Conservation (phyloP, 768 basidiomycete species). For the Floccularia luteovirens region DNA sequence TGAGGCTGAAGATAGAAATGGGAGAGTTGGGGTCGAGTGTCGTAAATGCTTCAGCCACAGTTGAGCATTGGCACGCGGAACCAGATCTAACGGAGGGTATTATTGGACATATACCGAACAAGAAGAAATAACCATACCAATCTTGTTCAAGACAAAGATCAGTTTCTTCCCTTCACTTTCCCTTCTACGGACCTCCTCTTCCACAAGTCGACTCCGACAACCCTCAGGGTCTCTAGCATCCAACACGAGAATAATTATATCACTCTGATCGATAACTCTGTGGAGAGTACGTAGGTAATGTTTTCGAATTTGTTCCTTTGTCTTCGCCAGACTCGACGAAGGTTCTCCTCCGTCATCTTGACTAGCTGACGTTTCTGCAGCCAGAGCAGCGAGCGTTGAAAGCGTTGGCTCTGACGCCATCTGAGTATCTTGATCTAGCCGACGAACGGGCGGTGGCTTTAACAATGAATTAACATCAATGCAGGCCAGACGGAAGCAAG, state of each 20-base stretch:
- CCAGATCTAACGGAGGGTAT: conserved; percentile 53
- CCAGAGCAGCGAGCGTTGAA: conserved; percentile 48
- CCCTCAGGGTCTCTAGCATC: conserved; percentile 96
- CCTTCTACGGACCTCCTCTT: conserved; percentile 84
- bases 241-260: conserved; percentile 83
- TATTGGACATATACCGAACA: not conserved
- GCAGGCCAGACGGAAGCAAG: not conserved
- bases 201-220: conserved; percentile 84
- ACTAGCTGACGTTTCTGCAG: conserved; percentile 23
- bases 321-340: conserved; percentile 28
- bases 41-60: conserved; percentile 89
- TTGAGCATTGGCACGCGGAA: conserved; percentile 83
- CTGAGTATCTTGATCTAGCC: conserved; percentile 44
- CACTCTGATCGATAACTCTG: conserved; percentile 90
- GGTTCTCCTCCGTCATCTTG: conserved; percentile 25
- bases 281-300: conserved; percentile 76
- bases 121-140: conserved; percentile 48
- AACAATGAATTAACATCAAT: not conserved
- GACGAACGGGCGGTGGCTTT: conserved; percentile 11
- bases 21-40: conserved; percentile 86
- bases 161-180: conserved; percentile 88
- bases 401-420: conserved; percentile 75
- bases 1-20: conserved; percentile 77
- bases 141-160: conserved; percentile 94
- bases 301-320: conserved; percentile 62